Percentiles rank a stretch among this genome's conserved stretches.
Evolutionary conservation across 2,329 filamentous ascomycete genomes (phyloP).

Genomic region (Fragosphaeria purpurea): DNA sequence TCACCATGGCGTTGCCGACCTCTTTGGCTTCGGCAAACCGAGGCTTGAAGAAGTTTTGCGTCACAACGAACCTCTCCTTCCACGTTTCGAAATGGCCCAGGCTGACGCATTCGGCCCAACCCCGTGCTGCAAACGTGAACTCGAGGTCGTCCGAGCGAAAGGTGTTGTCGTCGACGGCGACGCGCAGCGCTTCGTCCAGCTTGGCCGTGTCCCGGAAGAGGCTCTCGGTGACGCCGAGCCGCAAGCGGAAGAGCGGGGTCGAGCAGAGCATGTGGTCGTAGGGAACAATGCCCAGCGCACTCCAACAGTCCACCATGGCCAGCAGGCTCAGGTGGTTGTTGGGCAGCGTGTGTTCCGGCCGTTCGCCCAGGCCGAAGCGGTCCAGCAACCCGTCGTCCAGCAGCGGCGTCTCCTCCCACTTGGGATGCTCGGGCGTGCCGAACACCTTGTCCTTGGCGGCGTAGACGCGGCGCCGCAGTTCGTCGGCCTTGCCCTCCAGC

Average conservation of each 20-base stretch:
- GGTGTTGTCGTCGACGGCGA: constrained; percentile 78
- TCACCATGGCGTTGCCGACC: constrained; percentile 94
- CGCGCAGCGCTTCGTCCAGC: constrained; percentile 75
- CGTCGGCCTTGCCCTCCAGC: constrained; percentile 71
- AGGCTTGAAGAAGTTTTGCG: constrained; percentile 85
- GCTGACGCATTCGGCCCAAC: constrained; percentile 89
- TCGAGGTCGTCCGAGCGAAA: constrained; percentile 95
- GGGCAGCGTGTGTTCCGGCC: constrained; percentile 40
- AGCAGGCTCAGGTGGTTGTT: constrained; percentile 93
- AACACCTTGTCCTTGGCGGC: constrained; percentile 60
- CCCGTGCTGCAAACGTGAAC: constrained; percentile 92
- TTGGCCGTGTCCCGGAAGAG: constrained; percentile 75
- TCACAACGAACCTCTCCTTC: constrained; percentile 79
- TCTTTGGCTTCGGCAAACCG: constrained; percentile 78
- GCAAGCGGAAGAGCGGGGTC: constrained; percentile 91
- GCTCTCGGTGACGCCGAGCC: constrained; percentile 94
- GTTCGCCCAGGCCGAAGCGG: constrained; percentile 72
- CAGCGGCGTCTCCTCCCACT: constrained; percentile 55
- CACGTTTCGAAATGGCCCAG: constrained; percentile 91
- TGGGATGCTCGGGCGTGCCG: constrained; percentile 54
- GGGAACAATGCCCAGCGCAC: constrained; percentile 80
- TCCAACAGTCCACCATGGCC: constrained; percentile 98
- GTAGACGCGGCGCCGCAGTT: constrained; percentile 63
- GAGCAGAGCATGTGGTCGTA: constrained; percentile 99
- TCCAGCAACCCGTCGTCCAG: constrained; percentile 79